phyloP scores from a whole-genome alignment of 2,329 filamentous ascomycete genomes.

The Aureobasidium uvarum region DNA sequence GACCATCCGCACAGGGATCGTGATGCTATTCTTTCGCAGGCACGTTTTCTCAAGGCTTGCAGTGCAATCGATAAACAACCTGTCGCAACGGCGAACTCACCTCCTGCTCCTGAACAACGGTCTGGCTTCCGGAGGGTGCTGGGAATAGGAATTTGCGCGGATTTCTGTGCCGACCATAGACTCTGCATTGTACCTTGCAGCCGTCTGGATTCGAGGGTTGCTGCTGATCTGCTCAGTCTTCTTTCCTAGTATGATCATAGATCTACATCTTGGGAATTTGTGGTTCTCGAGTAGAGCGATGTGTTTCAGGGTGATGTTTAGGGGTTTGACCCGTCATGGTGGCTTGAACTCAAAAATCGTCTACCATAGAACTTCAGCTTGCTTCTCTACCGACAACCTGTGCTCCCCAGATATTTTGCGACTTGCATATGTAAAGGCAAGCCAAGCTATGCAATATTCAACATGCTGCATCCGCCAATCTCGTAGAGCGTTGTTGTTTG shows the following conservation, averaged over 20 bases:
- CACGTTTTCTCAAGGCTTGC: not conserved
- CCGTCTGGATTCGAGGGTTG: not conserved
- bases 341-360: conserved; percentile 9
- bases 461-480: not conserved
- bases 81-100: conserved; percentile 23
- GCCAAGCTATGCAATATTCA: not conserved
- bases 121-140: not conserved
- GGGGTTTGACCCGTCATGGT: conserved; percentile 14
- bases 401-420: not conserved
- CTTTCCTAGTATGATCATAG: not conserved
- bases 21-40: conserved; percentile 5
- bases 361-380: not conserved
- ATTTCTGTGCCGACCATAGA: not conserved
- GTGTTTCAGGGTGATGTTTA: conserved; percentile 22
- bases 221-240: not conserved
- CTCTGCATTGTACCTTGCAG: not conserved
- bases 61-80: conserved; percentile 4
- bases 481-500: not conserved
- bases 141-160: not conserved
- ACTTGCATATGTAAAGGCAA: not conserved
- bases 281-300: conserved; percentile 10
- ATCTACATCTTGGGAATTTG: not conserved
- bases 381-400: not conserved
- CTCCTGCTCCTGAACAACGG: conserved; percentile 26
- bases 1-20: not conserved